Percentiles rank a stretch among this genome's conserved stretches.
These are phyloP conservation scores for Stagonosporopsis chrysanthemi DNA, from an alignment of 2,329 filamentous ascomycete species.

Conservation along the genomic window DNA sequence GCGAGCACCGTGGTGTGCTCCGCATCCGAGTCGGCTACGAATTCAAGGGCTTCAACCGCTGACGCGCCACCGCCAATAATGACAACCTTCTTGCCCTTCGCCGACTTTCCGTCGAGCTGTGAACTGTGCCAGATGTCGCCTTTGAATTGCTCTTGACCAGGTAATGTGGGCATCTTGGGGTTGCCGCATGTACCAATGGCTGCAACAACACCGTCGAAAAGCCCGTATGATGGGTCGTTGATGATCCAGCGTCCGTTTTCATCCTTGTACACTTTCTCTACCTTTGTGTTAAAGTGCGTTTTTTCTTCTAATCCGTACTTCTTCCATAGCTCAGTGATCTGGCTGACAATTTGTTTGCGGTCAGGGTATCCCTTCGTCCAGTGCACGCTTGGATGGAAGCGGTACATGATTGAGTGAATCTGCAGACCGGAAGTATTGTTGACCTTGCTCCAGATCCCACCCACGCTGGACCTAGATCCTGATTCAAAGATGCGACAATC, in stretches of 20 bases:
- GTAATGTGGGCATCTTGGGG: constrained; percentile 74
- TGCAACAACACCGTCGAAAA: constrained; percentile 80
- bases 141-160: constrained; percentile 74
- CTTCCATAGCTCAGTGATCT: constrained; percentile 77
- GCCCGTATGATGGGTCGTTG: constrained; percentile 73
- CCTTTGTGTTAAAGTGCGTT: constrained; percentile 74
- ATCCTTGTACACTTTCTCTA: constrained; percentile 74
- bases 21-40: constrained; percentile 72
- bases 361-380: constrained; percentile 81
- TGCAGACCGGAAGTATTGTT: constrained; percentile 84
- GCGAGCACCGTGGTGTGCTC: constrained; percentile 75
- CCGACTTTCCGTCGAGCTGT: constrained; percentile 74
- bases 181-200: constrained; percentile 83
- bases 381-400: constrained; percentile 80
- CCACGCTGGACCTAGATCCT: constrained; percentile 69
- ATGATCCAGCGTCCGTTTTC: constrained; percentile 76
- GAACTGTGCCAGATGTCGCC: constrained; percentile 79
- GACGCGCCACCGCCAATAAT: constrained; percentile 82
- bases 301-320: constrained; percentile 73
- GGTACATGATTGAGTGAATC: constrained; percentile 87
- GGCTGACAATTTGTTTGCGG: constrained; percentile 75
- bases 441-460: constrained; percentile 83
- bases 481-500: constrained; percentile 82
- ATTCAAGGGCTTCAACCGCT: constrained; percentile 84
- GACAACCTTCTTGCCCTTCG: constrained; percentile 76